Percentiles rank a stretch among this genome's conserved stretches.
Conservation (phyloP, 805 yeast genomes). For the Lipomyces yamadae region DNA sequence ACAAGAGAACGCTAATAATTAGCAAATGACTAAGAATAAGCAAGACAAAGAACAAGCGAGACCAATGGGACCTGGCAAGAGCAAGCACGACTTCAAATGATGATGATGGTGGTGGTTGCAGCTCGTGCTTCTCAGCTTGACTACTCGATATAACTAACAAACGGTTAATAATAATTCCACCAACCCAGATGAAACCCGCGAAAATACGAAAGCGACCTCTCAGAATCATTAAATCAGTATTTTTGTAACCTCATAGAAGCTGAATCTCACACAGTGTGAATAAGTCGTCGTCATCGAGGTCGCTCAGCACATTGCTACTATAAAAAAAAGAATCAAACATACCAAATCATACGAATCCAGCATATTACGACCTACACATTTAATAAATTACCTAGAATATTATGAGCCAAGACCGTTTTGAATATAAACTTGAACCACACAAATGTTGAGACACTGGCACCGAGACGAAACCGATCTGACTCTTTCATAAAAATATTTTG, state of each 20-base stretch:
- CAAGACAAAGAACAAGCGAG: too few species aligned
- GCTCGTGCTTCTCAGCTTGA: not conserved
- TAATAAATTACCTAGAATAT: not conserved
- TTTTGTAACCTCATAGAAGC: constrained; percentile 26
- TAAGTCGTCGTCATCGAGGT: constrained; percentile 30
- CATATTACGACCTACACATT: not conserved
- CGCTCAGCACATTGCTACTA: not conserved
- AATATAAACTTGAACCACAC: not conserved
- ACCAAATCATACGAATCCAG: not conserved
- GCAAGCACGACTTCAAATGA: too few species aligned
- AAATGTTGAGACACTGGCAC: not conserved
- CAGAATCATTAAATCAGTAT: constrained; percentile 38
- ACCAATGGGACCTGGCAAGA: too few species aligned
- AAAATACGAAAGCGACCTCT: constrained; percentile 13
- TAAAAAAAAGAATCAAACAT: not conserved
- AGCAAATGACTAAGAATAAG: too few species aligned
- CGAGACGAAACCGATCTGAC: constrained; percentile 26
- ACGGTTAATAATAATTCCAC: not conserved
- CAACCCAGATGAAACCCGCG: not conserved
- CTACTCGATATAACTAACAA: too few species aligned
- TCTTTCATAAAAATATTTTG: constrained; percentile 30
- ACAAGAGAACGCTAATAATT: too few species aligned
- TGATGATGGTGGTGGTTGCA: not conserved
- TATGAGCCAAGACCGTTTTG: not conserved
- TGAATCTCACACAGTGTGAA: constrained; percentile 36